Evolutionary conservation across 768 basidiomycete genomes (phyloP).

Genomic region (Boletus pseudo-olivaceus): DNA sequence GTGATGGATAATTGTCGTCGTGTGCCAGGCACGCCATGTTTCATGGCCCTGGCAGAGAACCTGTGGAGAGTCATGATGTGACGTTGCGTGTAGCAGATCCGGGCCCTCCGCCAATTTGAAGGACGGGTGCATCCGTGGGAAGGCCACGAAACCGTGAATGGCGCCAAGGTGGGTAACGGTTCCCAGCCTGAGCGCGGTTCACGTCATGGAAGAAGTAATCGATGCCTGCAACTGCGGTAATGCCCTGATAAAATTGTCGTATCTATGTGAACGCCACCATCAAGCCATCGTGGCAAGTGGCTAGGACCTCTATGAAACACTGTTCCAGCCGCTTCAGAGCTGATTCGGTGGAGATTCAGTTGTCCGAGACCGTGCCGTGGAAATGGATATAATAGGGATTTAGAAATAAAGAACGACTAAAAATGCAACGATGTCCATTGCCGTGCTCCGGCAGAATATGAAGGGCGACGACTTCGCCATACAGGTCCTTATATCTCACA

Average conservation of each 20-base stretch:
- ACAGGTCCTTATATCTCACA: conserved; percentile 1
- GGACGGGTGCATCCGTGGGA: background rate
- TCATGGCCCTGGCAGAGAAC: no score
- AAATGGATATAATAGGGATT: conserved; percentile 14
- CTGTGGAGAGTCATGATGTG: background rate
- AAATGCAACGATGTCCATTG: conserved; percentile 14
- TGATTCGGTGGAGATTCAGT: background rate
- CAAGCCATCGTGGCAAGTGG: background rate
- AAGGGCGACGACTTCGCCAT: conserved; percentile 5
- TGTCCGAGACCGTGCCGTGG: background rate
- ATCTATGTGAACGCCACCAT: background rate
- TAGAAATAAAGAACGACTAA: conserved; percentile 27
- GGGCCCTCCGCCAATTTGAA: background rate
- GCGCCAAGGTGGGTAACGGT: no score
- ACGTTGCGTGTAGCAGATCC: background rate
- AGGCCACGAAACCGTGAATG: background rate
- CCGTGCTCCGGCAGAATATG: conserved; percentile 4
- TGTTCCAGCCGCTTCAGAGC: background rate
- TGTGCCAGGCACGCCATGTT: no score
- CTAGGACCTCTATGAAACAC: background rate
- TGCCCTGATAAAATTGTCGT: background rate
- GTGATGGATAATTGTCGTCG: background rate
- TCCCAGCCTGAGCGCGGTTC: no score
- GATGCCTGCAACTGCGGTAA: no score
- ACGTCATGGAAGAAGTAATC: background rate